Percentiles rank a stretch among this genome's conserved stretches.
Conservation (phyloP, 805 yeast genomes). For the Nakazawaea pomicola region DNA sequence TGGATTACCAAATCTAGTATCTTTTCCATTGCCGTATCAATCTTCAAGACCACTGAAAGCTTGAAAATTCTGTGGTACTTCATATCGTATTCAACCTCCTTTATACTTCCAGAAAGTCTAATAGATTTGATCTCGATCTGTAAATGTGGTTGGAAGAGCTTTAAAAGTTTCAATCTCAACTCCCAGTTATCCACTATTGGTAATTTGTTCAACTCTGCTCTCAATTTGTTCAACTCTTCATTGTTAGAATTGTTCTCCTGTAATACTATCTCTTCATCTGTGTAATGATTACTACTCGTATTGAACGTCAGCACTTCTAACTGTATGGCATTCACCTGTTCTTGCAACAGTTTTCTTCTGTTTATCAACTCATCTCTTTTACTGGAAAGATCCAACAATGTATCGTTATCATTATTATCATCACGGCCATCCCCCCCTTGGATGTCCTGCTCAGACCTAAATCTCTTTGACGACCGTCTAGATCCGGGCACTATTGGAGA, state of each 20-base stretch:
- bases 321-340: neutral
- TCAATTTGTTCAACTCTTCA: conserved; percentile 8
- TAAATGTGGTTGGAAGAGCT: conserved; percentile 25
- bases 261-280: neutral
- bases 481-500: conserved; percentile 8
- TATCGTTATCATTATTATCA: conserved; percentile 1
- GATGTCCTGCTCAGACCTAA: neutral
- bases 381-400: conserved; percentile 1
- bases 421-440: neutral
- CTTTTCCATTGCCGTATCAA: conserved; percentile 14
- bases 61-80: conserved; percentile 16
- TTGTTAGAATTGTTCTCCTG: neutral
- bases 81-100: conserved; percentile 14
- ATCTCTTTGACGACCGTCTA: neutral
- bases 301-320: conserved; percentile 1
- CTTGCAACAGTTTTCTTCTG: conserved; percentile 2
- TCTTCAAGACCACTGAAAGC: conserved; percentile 14
- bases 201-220: conserved; percentile 16
- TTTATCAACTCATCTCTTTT: conserved; percentile 5
- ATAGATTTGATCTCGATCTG: conserved; percentile 13
- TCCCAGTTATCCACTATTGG: conserved; percentile 24
- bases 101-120: neutral
- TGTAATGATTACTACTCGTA: neutral
- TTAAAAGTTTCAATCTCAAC: conserved; percentile 18
- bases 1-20: conserved; percentile 14